Evolutionary conservation across 768 basidiomycete species (phyloP).

Genomic region (Termitomyces sp.): DNA sequence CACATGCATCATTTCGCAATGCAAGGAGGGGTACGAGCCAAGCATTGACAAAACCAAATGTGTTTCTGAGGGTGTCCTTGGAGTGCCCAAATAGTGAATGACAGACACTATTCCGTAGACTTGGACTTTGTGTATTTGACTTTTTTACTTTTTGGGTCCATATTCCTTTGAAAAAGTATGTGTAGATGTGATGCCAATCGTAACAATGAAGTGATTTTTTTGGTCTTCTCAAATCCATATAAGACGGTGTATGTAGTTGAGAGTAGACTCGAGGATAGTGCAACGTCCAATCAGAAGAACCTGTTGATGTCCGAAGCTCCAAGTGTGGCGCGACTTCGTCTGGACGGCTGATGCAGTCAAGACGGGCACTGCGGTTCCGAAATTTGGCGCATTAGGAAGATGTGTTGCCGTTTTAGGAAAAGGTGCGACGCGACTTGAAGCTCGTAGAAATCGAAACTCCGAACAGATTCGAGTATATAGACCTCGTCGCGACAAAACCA

Average conservation of each 20-base stretch:
- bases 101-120: not conserved
- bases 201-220: not conserved
- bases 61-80: not conserved
- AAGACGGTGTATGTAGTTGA: not conserved
- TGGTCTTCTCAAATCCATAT: not conserved
- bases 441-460: slow-evolving; percentile 15
- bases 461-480: slow-evolving; percentile 12
- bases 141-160: not conserved
- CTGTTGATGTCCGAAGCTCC: not conserved
- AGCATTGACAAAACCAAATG: not conserved
- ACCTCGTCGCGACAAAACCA: not conserved
- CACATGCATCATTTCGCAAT: not conserved
- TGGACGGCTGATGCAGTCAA: slow-evolving; percentile 5
- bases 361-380: not conserved
- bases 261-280: not conserved
- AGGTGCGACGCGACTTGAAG: slow-evolving; percentile 1
- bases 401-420: slow-evolving; percentile 7
- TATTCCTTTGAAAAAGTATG: not conserved
- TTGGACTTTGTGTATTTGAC: not conserved
- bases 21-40: not conserved
- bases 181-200: not conserved
- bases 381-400: slow-evolving; percentile 4
- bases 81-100: not conserved
- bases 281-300: not conserved
- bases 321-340: slow-evolving; percentile 10